Conservation (phyloP, 2,329 filamentous ascomycete species). For the Botrytis porri region DNA sequence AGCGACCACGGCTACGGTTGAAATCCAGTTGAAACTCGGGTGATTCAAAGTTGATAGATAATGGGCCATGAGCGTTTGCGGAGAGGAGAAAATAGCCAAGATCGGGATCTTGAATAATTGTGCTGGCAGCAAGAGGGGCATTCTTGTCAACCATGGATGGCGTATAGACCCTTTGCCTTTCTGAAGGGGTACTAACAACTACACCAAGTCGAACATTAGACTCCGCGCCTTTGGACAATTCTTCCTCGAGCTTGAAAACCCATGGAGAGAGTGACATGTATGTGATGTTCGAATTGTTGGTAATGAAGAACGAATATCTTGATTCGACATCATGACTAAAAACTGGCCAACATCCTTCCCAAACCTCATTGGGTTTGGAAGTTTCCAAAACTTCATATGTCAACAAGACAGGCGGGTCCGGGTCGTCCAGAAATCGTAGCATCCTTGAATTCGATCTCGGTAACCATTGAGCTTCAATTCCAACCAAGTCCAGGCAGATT, state of each 20-base stretch:
- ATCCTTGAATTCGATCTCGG: conserved; percentile 51
- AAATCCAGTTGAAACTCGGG: conserved; percentile 53
- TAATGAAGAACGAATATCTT: conserved; percentile 61
- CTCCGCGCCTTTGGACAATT: conserved; percentile 53
- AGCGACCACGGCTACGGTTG: conserved; percentile 43
- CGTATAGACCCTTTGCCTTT: conserved; percentile 55
- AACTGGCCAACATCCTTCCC: conserved; percentile 58
- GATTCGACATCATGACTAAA: conserved; percentile 61
- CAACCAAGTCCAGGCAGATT: conserved; percentile 59
- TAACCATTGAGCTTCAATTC: conserved; percentile 64
- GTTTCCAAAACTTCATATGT: conserved; percentile 63
- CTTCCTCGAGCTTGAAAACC: conserved; percentile 62
- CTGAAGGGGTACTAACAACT: background rate
- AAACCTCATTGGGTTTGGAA: conserved; percentile 53
- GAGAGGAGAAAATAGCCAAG: conserved; percentile 63
- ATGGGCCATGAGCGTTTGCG: conserved; percentile 55
- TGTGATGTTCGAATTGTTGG: conserved; percentile 58
- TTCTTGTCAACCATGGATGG: conserved; percentile 46
- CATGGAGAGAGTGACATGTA: conserved; percentile 59
- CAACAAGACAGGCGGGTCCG: conserved; percentile 49
- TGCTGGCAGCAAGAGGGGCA: conserved; percentile 52
- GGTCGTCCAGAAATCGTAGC: conserved; percentile 41
- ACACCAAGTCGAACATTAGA: conserved; percentile 39
- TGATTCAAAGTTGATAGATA: conserved; percentile 58
- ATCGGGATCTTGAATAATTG: conserved; percentile 57